Base-by-base conservation (phyloP, 805 yeast species). In the Yarrowia porcina region DNA sequence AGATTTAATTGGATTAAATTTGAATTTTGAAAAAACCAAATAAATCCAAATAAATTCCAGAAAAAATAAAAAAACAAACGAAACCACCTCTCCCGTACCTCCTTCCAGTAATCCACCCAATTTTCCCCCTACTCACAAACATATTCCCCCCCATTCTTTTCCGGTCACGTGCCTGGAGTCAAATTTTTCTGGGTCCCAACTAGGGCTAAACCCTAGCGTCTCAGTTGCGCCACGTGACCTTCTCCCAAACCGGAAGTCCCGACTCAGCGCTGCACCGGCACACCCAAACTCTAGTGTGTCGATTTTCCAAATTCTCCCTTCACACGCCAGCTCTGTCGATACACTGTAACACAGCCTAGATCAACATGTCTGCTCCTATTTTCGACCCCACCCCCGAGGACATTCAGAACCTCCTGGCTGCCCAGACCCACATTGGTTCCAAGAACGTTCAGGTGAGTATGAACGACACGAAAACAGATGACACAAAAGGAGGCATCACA, bases 351-450 rank as follows among this genome's bases (percentile, higher is more conserved):
- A 32, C 52, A 57, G 54, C 41, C 39, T 25, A 42, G 63, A 44
- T 35, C 63, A 67, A 33, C 64, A 67, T 67, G 70, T 66, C 71
- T 65, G 66, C 66, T 64, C 63, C 66, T 33, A 67, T 69, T 62
- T 69, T 69, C 62, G 72, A 69, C 80, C 87, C 89, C 82, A 90
- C 97, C 80, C 90, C 91, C 81, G 97, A 90, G 84, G 97, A 92
- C 83, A 96, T 96, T 83, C 94, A 94, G 86, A 89, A 93, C 80
- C 86, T 94, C 82, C 88, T 94, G 84, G 98, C 99, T 80, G 99
- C 99, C 80, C 93, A 93, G 90, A 90, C 87, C 77, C 99, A 94
- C 86, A 88, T 94, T 80, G 99, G 99, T 82, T 87, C 98, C 80
- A 94, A 94, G 90, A 94, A 94, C 90, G 96, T 93, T 81, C 97